phyloP scores from a whole-genome alignment of 1,139 yeast species.

The Spencermartinsiella ligniputridi region DNA sequence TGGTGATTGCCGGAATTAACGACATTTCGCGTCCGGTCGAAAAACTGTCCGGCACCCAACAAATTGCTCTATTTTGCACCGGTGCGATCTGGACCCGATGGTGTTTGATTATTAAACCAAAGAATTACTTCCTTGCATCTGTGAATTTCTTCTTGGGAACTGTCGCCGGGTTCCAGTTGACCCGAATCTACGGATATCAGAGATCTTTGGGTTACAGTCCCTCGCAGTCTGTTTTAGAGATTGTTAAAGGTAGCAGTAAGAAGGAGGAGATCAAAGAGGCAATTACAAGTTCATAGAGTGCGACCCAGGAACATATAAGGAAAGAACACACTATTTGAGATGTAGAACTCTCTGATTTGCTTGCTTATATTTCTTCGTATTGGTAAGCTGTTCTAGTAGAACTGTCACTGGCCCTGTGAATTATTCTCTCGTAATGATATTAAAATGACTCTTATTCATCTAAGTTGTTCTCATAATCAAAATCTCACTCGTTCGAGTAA shows the following conservation, averaged over 20 bases:
- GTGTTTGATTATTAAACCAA: constrained; percentile 91
- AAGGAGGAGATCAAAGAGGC: no score
- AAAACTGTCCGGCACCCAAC: constrained; percentile 87
- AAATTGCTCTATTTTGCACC: constrained; percentile 81
- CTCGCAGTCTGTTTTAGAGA: constrained; percentile 51
- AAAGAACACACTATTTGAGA: no score
- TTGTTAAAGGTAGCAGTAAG: constrained; percentile 45
- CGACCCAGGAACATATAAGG: no score
- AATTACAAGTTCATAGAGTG: no score
- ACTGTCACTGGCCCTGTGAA: no score
- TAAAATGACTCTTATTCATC: no score
- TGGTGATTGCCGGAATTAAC: constrained; percentile 84
- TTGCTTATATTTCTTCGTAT: no score
- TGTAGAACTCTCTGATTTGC: no score
- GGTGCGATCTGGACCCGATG: constrained; percentile 98
- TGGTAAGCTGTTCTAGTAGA: no score
- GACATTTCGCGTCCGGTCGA: constrained; percentile 91
- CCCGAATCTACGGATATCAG: constrained; percentile 66
- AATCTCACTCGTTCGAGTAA: no score
- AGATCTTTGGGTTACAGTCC: constrained; percentile 46
- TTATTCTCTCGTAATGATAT: no score
- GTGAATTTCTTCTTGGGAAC: constrained; percentile 91
- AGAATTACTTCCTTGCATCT: constrained; percentile 80
- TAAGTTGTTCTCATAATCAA: no score
- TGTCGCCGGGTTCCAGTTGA: constrained; percentile 82